Base-by-base conservation (phyloP, 2,329 filamentous ascomycete genomes). In the Pezicula neosporulosa region DNA sequence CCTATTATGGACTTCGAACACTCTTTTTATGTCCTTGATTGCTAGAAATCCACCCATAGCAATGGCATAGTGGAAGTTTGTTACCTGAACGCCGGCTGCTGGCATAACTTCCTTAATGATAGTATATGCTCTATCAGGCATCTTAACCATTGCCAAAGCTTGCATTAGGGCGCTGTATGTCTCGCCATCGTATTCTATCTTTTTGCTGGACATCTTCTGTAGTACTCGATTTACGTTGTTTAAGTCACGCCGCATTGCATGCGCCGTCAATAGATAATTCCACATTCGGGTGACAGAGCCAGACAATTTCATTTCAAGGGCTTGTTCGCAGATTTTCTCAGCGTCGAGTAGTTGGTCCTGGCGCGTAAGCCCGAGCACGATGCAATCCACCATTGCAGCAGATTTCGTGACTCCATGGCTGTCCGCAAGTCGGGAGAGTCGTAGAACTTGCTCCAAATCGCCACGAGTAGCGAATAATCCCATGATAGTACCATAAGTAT, bases 401-500 rank as follows among this genome's bases (percentile, higher is more conserved):
- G 76, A 77, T 15, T 82, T 74, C 15, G 68, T 59, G 21, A 89
- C 65, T 0, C 70, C 63, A 3, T 72, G 64, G n/a, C 77, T 63
- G 53, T 82, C 78, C 13, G 88, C 86, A 51, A 81, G 73, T 28
- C 77, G 74, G 58, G 88, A 83, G 15, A 96, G 68, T 19, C 84
- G 76, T 21, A 86, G 73, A 1, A 88, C 83, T 48, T 80, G 80
- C 19, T 86, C 80, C 2, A 92, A 70, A 64, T 97, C 91, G 19
- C 92, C 91, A 58, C 82, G 78, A 13, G 76, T 76, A 15, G 85
- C 85, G 47, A 82, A 82, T 61, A 95, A 76, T 21, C 82, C 78
- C 80, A 96, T 88, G 56, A 96, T 71, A 5, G 85, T 87, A 3
- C 80, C 82, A 60, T 90, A 90, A 1, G 85, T 88, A 60, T 81